Percentiles rank a stretch among this genome's conserved stretches.
These are phyloP conservation scores for Claviceps monticola DNA, from an alignment of 2,329 filamentous ascomycete species.

Conservation along the genomic window DNA sequence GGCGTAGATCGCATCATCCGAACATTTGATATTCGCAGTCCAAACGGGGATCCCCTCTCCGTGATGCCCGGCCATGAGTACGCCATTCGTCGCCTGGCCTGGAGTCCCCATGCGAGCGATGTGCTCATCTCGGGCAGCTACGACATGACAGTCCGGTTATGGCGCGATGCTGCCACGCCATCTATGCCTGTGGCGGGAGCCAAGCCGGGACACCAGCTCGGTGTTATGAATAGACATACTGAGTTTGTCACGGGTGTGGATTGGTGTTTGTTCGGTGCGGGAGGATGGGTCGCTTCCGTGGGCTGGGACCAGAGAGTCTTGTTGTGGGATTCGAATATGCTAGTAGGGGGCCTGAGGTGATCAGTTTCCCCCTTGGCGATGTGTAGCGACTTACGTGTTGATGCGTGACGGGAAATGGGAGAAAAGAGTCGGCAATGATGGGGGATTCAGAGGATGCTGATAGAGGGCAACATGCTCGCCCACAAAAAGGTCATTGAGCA, in stretches of 20 bases:
- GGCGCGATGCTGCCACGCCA: slow-evolving; percentile 57
- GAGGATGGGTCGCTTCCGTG: slow-evolving; percentile 88
- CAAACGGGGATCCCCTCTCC: slow-evolving; percentile 55
- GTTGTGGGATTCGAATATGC: slow-evolving; percentile 71
- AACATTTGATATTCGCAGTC: slow-evolving; percentile 79
- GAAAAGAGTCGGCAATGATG: too few species aligned
- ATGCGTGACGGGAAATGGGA: too few species aligned
- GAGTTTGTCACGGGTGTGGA: slow-evolving; percentile 95
- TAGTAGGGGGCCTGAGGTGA: slow-evolving; percentile 21
- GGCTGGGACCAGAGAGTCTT: slow-evolving; percentile 89
- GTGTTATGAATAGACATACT: slow-evolving; percentile 82
- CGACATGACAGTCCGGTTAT: slow-evolving; percentile 93
- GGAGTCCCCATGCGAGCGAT: slow-evolving; percentile 89
- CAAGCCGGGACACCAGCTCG: slow-evolving; percentile 55
- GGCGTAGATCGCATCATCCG: slow-evolving; percentile 81
- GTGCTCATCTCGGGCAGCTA: slow-evolving; percentile 82
- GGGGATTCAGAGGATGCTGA: too few species aligned
- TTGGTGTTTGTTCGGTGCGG: slow-evolving; percentile 92
- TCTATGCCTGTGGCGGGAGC: slow-evolving; percentile 22
- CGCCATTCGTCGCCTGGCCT: slow-evolving; percentile 71
- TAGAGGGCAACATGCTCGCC: too few species aligned
- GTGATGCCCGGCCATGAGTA: slow-evolving; percentile 80
- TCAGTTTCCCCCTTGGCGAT: too few species aligned
- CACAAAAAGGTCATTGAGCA: too few species aligned
- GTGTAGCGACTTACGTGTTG: too few species aligned